Base-by-base conservation (phyloP, 352 stramenopile species). In the Salisapilia sapeloensis region DNA sequence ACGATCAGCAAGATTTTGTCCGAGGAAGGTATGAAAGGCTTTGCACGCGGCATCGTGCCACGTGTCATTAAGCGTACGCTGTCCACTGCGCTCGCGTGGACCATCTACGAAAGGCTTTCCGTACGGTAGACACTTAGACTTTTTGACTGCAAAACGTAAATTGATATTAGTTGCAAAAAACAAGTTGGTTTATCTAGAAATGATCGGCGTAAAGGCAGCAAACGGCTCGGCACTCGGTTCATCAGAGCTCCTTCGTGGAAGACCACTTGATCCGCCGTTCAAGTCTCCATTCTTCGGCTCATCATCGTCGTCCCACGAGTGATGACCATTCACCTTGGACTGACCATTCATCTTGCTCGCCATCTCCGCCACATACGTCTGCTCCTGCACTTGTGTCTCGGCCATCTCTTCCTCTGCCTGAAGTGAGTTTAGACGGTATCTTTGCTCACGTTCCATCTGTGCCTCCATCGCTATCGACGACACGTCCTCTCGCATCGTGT, bases 11-110 rank as follows among this genome's bases (percentile, higher is more conserved):
- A 81, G 35, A 96, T 98, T 37, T 72, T 84, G 33, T 40, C 50
- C 35, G 69, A 94, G 15, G 95, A 99, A 53, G 95, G 96, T 29
- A 33, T 51, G 22, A 45, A 50, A 0, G 94, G 91, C 27, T 96
- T 99, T 42, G 93, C 91, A 29, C 78, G 89, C 33, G 96, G 96
- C 25, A 80, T 97, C 21, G 44, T 82, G 24, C 89, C 95, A 11
- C 70, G 96, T 16, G 70, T 99, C 20, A 49, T 98, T 33, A 94
- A 96, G 32, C 93, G 97, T 38, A 95, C 95, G 24, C 89, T 97
- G 19, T 93, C 87, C n/a, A 97, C 97, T 3, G 96, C 95, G 12
- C 94, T 99, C 43, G 97, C 85, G 11, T 99, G 96, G 95, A 99
- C 94, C 9, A 96, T 96, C 31, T 99, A 99, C 64, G 95, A 99